Evolutionary conservation across 176 grass and related monocot genomes (phyloP), one percentile per base, ranked within the genome.

Genomic region (Oryza glumipatula): DNA sequence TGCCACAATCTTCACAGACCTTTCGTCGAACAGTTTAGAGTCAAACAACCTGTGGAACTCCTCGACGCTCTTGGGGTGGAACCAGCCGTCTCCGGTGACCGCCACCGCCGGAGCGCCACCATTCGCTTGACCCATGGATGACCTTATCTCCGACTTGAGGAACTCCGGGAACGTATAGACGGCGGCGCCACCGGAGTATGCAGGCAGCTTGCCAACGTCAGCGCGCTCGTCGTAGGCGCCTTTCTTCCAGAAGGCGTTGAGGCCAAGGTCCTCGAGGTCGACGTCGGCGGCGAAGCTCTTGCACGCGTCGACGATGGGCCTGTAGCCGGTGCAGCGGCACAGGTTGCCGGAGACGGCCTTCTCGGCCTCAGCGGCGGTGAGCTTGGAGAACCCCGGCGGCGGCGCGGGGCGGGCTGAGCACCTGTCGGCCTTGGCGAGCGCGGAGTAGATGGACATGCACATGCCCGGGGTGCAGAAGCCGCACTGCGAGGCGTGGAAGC

Each of bases 391-490:
- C 4, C 95, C 92, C 6, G 70, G 0, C 0, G 85, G 83, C 3
- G 86, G 74, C 33, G 43, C 41, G 0, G 86, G 76, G 1, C 86
- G 85, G 8, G 7, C 56, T 8, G 36, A 47, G n/a, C 70, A 39
- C 78, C 89, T 94, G 23, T 94, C 95, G 21, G 95, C 92, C 44
- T 94, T 92, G 77, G 87, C 70, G 16, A 97, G 81, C 0, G 92
- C 88, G 4, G 92, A 94, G 84, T 91, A 97, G 74, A 97, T 89
- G 66, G 95, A 97, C 86, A 97, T 91, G 58, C 90, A 97, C 92
- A 97, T 94, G 63, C 95, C 92, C 3, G 95, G 95, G 3, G 92
- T 97, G 85, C 95, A 97, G 82, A 94, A 97, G 5, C 95, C 95
- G 38, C 95, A 97, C 74, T 97, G 95, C 6, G 95, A 97, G 15